Base-by-base conservation (phyloP, 2,329 filamentous ascomycete species). In the Xylaria hypoxylon region DNA sequence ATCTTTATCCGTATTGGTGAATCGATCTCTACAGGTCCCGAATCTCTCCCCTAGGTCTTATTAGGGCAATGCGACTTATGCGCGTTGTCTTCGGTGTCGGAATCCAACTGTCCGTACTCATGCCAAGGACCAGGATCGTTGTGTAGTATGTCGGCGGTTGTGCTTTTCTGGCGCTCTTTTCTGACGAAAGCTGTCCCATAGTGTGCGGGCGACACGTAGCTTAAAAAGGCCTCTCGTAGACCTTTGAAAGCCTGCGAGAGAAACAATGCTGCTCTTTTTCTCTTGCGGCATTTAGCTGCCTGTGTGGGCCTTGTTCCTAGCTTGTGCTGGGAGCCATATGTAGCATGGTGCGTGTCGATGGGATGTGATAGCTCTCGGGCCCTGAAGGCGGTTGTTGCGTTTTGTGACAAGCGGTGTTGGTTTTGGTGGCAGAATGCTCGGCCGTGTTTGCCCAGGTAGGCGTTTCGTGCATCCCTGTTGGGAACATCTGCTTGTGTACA, bases 111-210 rank as follows among this genome's bases (percentile, higher is more conserved):
- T 10, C 24, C 45, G 40, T 64, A 67, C 50, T 51, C 35, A 31
- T 64, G 51, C 65, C 60, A 64, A 5, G 65, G 56, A 17, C 38
- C 45, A 4, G 45, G 40, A 13, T 60, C 26, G 42, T 40, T 50
- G 19, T 33, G 31, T 5, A 62, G 8, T 10, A 45, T 17, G 5
- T 63, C 19, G 5, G 26, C 26, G 17, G 45, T n/a, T 19, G 24
- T 44, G 8, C 11, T 15, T 13, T n/a, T 22, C 35, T 44, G 26
- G 17, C n/a, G 26, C 26, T 67, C 50, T 7, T 40, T 40, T 8
- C 42, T 2, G 13, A 48, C 7, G 17, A 53, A 50, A 19, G 3
- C 8, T 8, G 33, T 51, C 17, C 45, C 50, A 11, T 50, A 33
- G 24, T 24, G 38, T 19, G 53, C 59, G 17, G 64, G 59, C 11